Conservation (phyloP, 495 filamentous ascomycete species). For the Aspergillus conjunctus region DNA sequence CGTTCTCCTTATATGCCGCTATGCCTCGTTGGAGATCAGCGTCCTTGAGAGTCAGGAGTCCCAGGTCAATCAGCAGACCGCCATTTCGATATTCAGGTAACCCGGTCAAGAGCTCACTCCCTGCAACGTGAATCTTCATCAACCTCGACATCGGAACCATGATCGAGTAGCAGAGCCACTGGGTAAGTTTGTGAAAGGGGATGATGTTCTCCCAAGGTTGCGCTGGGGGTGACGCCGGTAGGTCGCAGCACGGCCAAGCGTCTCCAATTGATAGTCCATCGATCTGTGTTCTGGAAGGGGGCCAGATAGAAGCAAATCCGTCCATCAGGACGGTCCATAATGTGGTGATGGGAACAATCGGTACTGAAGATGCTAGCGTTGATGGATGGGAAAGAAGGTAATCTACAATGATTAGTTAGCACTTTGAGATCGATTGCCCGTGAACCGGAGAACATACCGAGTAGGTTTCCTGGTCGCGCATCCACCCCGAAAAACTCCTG, state of each 20-base stretch:
- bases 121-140: slow-evolving; percentile 64
- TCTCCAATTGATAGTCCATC: slow-evolving; percentile 89
- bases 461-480: slow-evolving; percentile 89
- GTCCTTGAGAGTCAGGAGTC: slow-evolving; percentile 61
- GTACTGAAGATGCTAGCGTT: slow-evolving; percentile 81
- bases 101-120: slow-evolving; percentile 64
- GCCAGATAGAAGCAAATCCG: slow-evolving; percentile 87
- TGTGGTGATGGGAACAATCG: slow-evolving; percentile 87
- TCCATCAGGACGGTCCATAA: slow-evolving; percentile 90
- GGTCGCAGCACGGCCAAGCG: slow-evolving; percentile 85
- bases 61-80: slow-evolving; percentile 67
- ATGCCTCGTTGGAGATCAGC: slow-evolving; percentile 64
- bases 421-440: background rate
- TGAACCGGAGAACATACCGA: slow-evolving; percentile 59
- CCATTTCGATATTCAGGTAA: slow-evolving; percentile 73
- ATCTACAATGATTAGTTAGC: slow-evolving; percentile 54
- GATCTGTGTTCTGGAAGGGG: slow-evolving; percentile 81
- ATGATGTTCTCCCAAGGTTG: slow-evolving; percentile 91
- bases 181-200: slow-evolving; percentile 78
- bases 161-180: slow-evolving; percentile 74
- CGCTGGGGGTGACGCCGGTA: slow-evolving; percentile 72
- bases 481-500: slow-evolving; percentile 83
- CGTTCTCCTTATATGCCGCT: slow-evolving; percentile 70
- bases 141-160: slow-evolving; percentile 70
- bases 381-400: slow-evolving; percentile 89